These are phyloP conservation scores for Pseudognaphalium luteoalbum DNA, from an alignment of 129 eudicot genomes.

Conservation along the genomic window DNA sequence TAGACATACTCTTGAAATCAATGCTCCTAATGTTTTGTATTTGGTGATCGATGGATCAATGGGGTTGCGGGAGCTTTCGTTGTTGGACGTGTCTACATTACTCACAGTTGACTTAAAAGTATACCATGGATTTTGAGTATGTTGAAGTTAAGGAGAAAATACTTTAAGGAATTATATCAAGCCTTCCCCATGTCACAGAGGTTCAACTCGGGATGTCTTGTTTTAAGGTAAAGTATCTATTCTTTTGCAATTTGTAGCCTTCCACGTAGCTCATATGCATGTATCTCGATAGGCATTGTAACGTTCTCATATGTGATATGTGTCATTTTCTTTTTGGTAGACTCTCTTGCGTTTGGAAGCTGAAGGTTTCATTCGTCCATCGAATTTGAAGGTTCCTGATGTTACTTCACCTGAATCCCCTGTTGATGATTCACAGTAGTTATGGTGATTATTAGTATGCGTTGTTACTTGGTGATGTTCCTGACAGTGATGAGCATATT, in stretches of 20 bases:
- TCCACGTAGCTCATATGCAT: no score
- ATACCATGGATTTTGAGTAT: background rate
- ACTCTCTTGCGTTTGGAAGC: background rate
- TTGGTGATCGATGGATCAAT: background rate
- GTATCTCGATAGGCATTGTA: background rate
- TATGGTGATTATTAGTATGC: background rate
- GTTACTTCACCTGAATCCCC: background rate
- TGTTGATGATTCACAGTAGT: background rate
- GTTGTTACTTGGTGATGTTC: background rate
- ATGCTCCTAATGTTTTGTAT: background rate
- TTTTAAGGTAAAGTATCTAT: background rate
- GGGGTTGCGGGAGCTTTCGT: slow-evolving; percentile 18
- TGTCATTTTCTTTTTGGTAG: background rate
- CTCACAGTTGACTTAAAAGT: slow-evolving; percentile 17
- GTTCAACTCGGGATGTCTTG: slow-evolving; percentile 5
- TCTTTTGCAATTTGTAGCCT: background rate
- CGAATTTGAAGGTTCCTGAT: background rate
- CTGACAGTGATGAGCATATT: background rate
- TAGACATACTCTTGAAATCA: background rate
- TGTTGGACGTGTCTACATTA: slow-evolving; percentile 24
- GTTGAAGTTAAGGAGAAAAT: slow-evolving; percentile 18
- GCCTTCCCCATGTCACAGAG: slow-evolving; percentile 25
- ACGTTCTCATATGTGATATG: background rate
- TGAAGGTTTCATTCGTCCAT: background rate
- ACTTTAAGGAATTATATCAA: slow-evolving; percentile 15